A percentile compares a stretch with the other conserved stretches of the same genome.
Conservation (phyloP, 164 flowering plant genomes). For the Tetrastigma voinierianum region DNA sequence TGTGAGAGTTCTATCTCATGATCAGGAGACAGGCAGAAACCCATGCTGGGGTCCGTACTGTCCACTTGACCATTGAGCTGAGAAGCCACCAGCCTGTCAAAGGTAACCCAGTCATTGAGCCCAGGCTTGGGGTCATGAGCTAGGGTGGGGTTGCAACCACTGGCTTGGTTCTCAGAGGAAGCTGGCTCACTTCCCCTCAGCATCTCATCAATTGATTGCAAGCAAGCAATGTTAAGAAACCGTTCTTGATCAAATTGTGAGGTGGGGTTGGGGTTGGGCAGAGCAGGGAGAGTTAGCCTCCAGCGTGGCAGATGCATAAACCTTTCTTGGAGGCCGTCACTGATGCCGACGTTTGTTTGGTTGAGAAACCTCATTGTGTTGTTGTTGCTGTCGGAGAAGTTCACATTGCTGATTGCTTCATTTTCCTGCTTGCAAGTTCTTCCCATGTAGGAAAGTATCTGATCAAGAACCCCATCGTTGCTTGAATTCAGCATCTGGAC, state of each 20-base stretch:
- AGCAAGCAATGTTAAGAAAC: conserved; percentile 13
- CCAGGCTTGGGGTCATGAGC: conserved; percentile 4
- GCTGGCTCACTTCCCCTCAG: conserved; percentile 16
- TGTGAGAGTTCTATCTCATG: conserved; percentile 24
- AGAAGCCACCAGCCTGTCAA: conserved; percentile 59
- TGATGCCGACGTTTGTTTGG: conserved; percentile 1
- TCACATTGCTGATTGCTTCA: conserved; percentile 14
- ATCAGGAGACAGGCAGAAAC: conserved; percentile 23
- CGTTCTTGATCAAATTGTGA: conserved; percentile 21
- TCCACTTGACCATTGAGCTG: conserved; percentile 57
- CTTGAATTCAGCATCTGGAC: conserved; percentile 28
- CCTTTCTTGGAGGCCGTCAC: conserved; percentile 22
- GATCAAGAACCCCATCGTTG: conserved; percentile 60
- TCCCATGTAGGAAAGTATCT: conserved; percentile 71
- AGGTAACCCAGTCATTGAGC: conserved; percentile 50
- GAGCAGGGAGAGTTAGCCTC: conserved; percentile 34
- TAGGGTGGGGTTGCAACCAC: background rate
- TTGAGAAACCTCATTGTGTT: conserved; percentile 12
- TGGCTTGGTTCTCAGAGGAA: conserved; percentile 1
- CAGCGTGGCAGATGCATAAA: conserved; percentile 54
- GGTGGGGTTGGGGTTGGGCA: conserved; percentile 5
- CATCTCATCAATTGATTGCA: conserved; percentile 23
- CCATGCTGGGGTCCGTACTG: conserved; percentile 28
- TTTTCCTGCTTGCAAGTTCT: conserved; percentile 56
- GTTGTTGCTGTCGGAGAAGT: conserved; percentile 8